Conservation (phyloP, 345 rosid genomes). For the Erysimum cheiranthoides region DNA sequence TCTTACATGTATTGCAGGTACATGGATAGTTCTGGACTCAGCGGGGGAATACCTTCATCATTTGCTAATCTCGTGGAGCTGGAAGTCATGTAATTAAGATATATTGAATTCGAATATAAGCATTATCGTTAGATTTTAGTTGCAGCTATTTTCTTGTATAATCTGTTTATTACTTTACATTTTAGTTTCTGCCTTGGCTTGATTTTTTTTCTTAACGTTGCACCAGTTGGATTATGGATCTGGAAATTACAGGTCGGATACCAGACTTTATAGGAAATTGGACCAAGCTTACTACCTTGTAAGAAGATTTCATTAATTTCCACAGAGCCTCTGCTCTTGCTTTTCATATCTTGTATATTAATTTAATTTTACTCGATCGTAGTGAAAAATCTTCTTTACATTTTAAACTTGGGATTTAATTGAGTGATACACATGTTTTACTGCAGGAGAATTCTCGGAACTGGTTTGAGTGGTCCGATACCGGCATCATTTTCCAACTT, state of each 20-base stretch:
- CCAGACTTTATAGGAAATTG: constrained; percentile 64
- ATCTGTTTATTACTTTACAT: background rate
- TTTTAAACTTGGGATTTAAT: background rate
- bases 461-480: constrained; percentile 58
- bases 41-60: constrained; percentile 62
- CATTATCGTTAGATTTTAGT: background rate
- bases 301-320: constrained; percentile 43
- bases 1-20: constrained; percentile 48
- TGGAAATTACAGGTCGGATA: constrained; percentile 55
- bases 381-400: background rate
- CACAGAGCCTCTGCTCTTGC: no score
- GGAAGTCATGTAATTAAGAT: no score
- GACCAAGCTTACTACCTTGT: constrained; percentile 56
- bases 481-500: constrained; percentile 62
- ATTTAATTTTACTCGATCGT: no score
- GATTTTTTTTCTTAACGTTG: background rate
- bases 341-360: no score
- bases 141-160: background rate
- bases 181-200: constrained; percentile 1
- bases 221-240: constrained; percentile 56
- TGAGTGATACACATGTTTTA: background rate
- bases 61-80: constrained; percentile 51
- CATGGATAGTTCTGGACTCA: constrained; percentile 61
- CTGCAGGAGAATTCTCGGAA: constrained; percentile 59
- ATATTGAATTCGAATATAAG: background rate